A percentile compares a stretch with the other conserved stretches of the same genome.
Evolutionary conservation across 768 basidiomycete genomes (phyloP).

Genomic region (Austroboletus festivus): DNA sequence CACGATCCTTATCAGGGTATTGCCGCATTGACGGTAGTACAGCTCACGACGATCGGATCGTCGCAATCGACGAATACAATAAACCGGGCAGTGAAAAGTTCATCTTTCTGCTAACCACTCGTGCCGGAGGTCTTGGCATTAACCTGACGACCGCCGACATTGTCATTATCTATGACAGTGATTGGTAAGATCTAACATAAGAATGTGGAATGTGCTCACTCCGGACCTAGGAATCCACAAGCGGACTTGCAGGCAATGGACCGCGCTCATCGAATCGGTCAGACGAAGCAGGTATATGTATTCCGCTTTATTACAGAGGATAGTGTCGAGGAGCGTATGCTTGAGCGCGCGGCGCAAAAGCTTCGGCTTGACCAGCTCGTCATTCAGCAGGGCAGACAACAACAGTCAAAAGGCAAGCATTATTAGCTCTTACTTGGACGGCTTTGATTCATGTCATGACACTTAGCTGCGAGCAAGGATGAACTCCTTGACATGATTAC

Average conservation of each 20-base stretch:
- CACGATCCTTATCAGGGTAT: too few species aligned
- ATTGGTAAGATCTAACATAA: slow-evolving; percentile 53
- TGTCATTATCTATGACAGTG: slow-evolving; percentile 98
- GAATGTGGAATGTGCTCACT: slow-evolving; percentile 7
- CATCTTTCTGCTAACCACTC: slow-evolving; percentile 92
- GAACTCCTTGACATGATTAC: slow-evolving; percentile 98
- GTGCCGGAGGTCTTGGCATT: slow-evolving; percentile 96
- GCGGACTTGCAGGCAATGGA: slow-evolving; percentile 99
- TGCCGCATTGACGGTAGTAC: slow-evolving; percentile 97
- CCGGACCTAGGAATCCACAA: slow-evolving; percentile 97
- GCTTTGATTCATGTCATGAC: not conserved
- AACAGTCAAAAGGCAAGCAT: slow-evolving; percentile 69
- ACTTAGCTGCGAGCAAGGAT: slow-evolving; percentile 86
- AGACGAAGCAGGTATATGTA: slow-evolving; percentile 97
- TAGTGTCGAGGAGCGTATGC: slow-evolving; percentile 98
- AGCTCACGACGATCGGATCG: slow-evolving; percentile 88
- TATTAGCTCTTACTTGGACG: not conserved
- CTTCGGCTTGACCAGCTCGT: slow-evolving; percentile 92
- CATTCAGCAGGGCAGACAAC: slow-evolving; percentile 91
- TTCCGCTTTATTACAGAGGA: slow-evolving; percentile 99
- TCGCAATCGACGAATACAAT: slow-evolving; percentile 97
- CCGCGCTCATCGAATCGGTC: slow-evolving; percentile 97
- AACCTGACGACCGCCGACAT: slow-evolving; percentile 99
- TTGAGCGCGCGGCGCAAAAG: slow-evolving; percentile 97
- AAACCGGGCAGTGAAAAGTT: slow-evolving; percentile 91